Evolutionary conservation across 345 rosid genomes (phyloP).

Genomic region (Eucalyptus tenuipes): DNA sequence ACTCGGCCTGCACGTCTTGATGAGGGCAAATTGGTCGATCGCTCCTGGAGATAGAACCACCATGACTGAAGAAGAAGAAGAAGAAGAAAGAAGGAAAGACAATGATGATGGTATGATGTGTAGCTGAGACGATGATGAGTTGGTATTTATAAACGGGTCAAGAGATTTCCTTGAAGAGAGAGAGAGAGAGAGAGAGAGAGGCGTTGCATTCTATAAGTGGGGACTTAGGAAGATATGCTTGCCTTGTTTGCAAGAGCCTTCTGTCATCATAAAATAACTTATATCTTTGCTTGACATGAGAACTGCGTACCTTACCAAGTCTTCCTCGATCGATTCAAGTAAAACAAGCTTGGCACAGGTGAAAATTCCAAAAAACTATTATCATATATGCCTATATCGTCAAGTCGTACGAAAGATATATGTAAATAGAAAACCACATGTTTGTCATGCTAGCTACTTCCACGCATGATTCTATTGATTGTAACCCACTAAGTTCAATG

Average conservation of each 20-base stretch:
- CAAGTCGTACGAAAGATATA: background rate
- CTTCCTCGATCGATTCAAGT: background rate
- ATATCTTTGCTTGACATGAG: background rate
- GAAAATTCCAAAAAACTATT: background rate
- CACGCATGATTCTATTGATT: background rate
- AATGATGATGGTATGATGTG: background rate
- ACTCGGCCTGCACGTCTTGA: slow-evolving; percentile 49
- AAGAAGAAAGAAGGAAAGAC: background rate
- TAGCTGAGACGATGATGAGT: background rate
- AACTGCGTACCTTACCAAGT: background rate
- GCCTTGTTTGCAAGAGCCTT: background rate
- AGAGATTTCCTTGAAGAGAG: background rate
- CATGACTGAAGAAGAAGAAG: slow-evolving; percentile 13
- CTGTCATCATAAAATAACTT: background rate
- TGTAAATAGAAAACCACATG: background rate
- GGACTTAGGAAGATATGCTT: background rate
- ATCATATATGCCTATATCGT: background rate
- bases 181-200: background rate
- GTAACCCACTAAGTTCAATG: background rate
- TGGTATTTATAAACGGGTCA: background rate
- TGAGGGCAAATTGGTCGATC: slow-evolving; percentile 32
- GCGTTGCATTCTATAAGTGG: background rate
- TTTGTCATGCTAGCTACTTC: background rate
- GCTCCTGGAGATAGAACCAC: slow-evolving; percentile 54
- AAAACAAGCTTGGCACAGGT: background rate